Evolutionary conservation across 2,329 filamentous ascomycete species (phyloP).

Genomic region (Scleromitrula shiraiana): DNA sequence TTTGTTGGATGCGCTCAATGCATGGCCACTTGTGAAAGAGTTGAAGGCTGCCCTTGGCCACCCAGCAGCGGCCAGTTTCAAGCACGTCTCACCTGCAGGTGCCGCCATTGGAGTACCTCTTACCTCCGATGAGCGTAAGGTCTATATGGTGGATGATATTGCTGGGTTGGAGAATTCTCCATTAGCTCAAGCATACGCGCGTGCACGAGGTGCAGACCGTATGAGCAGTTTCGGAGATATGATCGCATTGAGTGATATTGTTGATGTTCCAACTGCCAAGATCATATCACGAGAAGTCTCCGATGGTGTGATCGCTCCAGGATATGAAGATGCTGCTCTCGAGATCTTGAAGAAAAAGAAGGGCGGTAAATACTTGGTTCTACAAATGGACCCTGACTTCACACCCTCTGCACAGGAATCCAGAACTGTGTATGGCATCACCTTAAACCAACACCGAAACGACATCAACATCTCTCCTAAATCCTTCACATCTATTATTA

Average conservation of each 20-base stretch:
- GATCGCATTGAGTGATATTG: constrained; percentile 84
- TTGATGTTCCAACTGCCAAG: constrained; percentile 88
- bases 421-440: constrained; percentile 84
- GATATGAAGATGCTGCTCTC: constrained; percentile 76
- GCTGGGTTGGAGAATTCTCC: constrained; percentile 76
- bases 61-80: constrained; percentile 94
- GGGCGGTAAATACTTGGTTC: constrained; percentile 89
- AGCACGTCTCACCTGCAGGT: constrained; percentile 95
- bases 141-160: constrained; percentile 98
- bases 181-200: constrained; percentile 90
- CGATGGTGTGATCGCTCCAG: constrained; percentile 89
- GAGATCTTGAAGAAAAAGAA: constrained; percentile 97
- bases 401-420: constrained; percentile 67
- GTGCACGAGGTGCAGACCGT: constrained; percentile 89
- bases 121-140: constrained; percentile 81
- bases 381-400: constrained; percentile 89
- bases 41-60: constrained; percentile 79
- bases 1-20: constrained; percentile 89
- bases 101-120: constrained; percentile 89
- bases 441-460: constrained; percentile 84
- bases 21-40: constrained; percentile 95
- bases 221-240: constrained; percentile 99
- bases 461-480: constrained; percentile 77
- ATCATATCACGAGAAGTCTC: constrained; percentile 98
- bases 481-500: constrained; percentile 79